Evolutionary conservation across 345 rosid species (phyloP).

Genomic region (Moricandia moricandioides): DNA sequence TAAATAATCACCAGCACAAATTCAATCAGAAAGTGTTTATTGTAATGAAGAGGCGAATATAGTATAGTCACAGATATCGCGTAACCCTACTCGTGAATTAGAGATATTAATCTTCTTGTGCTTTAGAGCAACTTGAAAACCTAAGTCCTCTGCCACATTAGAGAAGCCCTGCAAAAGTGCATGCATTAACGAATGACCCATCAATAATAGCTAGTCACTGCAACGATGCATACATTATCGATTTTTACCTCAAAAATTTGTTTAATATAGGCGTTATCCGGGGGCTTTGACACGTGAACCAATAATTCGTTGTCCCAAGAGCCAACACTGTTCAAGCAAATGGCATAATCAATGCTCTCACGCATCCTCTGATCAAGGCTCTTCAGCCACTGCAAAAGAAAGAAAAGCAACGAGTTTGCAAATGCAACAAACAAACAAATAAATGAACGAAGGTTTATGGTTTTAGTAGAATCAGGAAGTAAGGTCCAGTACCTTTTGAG

Average conservation of each 20-base stretch:
- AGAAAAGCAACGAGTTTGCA: conserved; percentile 10
- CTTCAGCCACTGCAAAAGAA: conserved; percentile 79
- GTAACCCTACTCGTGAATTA: conserved; percentile 68
- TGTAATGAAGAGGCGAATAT: not conserved
- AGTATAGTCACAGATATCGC: not conserved
- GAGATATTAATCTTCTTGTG: conserved; percentile 97
- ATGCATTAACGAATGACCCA: conserved; percentile 25
- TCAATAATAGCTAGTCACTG: conserved; percentile 18
- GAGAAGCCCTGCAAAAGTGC: conserved; percentile 65
- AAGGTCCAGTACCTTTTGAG: conserved; percentile 66
- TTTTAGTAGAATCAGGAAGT: conserved; percentile 18
- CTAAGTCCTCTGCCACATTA: conserved; percentile 75
- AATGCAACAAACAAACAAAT: not conserved
- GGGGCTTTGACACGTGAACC: conserved; percentile 93
- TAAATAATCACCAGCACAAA: conserved; percentile 26
- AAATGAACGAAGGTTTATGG: not conserved
- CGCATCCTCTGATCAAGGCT: conserved; percentile 96
- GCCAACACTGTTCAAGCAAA: conserved; percentile 93
- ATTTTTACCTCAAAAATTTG: conserved; percentile 84
- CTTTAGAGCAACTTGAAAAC: conserved; percentile 72
- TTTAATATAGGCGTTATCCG: conserved; percentile 82
- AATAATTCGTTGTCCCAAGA: conserved; percentile 70
- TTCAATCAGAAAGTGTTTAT: not conserved
- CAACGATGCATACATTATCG: conserved; percentile 3
- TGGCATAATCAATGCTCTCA: conserved; percentile 95